A percentile compares a stretch with the other conserved stretches of the same genome.
Evolutionary conservation across 1,284 basidiomycete genomes (phyloP).

Genomic region (Sanguinoderma infundibulare): DNA sequence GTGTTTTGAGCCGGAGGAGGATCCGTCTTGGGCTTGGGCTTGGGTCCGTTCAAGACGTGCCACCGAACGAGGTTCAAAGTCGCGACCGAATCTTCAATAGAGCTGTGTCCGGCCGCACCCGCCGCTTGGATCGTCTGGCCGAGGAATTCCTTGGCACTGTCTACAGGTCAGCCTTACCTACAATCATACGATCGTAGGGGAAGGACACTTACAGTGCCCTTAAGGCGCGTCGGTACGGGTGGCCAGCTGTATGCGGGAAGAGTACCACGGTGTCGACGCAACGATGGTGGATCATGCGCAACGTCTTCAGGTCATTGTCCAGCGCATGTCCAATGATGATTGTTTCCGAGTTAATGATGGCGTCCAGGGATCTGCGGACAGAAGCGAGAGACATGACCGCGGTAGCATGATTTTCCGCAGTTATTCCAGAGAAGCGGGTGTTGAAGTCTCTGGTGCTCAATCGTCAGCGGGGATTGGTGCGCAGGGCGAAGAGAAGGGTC

Average conservation of each 20-base stretch:
- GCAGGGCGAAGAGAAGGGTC: no score
- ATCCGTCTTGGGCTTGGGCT: conserved; percentile 36
- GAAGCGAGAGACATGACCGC: conserved; percentile 67
- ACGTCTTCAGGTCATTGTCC: conserved; percentile 89
- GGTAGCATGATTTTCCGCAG: conserved; percentile 55
- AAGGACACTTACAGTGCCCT: conserved; percentile 69
- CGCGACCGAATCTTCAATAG: conserved; percentile 82
- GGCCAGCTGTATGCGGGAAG: conserved; percentile 82
- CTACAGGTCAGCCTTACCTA: neutral
- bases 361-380: conserved; percentile 69
- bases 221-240: conserved; percentile 79
- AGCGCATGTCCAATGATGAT: conserved; percentile 85
- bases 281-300: conserved; percentile 81
- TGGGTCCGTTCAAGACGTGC: conserved; percentile 62
- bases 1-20: neutral
- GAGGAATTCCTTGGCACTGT: conserved; percentile 79
- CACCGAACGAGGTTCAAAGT: conserved; percentile 86
- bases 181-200: no score
- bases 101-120: conserved; percentile 80
- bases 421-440: conserved; percentile 90
- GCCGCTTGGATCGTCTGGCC: conserved; percentile 79
- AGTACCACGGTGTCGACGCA: conserved; percentile 86
- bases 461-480: neutral
- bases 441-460: conserved; percentile 74
- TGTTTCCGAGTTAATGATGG: conserved; percentile 76